Conservation (phyloP, 352 stramenopile species). For the Pythium brassicae region DNA sequence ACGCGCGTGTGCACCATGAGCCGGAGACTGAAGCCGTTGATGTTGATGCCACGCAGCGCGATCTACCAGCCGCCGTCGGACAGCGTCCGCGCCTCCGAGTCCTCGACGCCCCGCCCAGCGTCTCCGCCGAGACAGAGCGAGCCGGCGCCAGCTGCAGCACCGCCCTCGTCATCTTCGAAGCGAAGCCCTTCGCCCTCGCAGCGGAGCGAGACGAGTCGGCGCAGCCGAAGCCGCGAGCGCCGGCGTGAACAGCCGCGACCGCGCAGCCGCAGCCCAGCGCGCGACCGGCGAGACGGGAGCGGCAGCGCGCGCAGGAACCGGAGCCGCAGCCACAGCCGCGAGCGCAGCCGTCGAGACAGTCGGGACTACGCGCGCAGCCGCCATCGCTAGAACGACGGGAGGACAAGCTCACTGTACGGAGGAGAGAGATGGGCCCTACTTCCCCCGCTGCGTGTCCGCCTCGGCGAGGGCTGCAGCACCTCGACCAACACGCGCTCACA, state of each 20-base stretch:
- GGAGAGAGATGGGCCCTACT: background rate
- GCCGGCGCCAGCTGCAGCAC: background rate
- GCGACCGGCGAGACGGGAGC: constrained; percentile 1
- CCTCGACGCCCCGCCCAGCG: background rate
- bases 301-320: constrained; percentile 20
- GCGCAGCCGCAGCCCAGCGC: constrained; percentile 22
- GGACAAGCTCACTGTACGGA: constrained; percentile 1
- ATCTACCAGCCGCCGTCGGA: constrained; percentile 33
- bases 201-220: constrained; percentile 20
- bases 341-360: constrained; percentile 15
- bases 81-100: background rate
- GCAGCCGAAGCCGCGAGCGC: constrained; percentile 23
- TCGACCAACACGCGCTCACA: background rate
- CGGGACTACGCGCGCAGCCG: constrained; percentile 8
- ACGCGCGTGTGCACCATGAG: background rate
- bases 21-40: background rate
- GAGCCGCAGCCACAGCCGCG: constrained; percentile 22
- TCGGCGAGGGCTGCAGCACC: no score
- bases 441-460: no score
- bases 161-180: constrained; percentile 5
- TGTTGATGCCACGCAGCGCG: constrained; percentile 21
- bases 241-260: background rate
- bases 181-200: constrained; percentile 14
- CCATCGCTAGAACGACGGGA: constrained; percentile 2
- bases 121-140: background rate